Base-by-base conservation (phyloP, 768 basidiomycete species). In the Leccinellum rugosiceps region DNA sequence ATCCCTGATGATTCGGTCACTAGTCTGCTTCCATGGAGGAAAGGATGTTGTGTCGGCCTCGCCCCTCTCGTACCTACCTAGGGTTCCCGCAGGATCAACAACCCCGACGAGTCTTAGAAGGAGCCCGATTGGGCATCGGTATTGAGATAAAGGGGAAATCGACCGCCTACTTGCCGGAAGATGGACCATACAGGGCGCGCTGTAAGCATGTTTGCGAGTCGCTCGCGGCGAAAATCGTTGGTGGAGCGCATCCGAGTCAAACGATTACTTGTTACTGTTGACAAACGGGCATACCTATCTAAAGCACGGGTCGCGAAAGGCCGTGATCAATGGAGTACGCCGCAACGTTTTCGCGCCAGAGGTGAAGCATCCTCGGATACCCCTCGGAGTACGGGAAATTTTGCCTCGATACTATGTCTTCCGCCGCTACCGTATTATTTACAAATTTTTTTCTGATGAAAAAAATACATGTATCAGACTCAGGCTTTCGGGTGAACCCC, bases 151-250 rank as follows among this genome's bases (percentile, higher is more conserved):
- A n/a, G 17, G 32, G 53, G 30, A 25, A 26, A 45, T 43, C 26
- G 26, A n/a, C n/a, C 55, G 32, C 19, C 41, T 19, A 41, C 19
- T 6, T 43, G 19, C 43, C 43, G 38, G 53, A 28, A 48, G 38
- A 52, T 55, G 50, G 45, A 63, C 68, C 52, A 65, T 31, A 50
- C 68, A 28, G 56, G 53, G 47, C 25, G 54, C 11, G 44, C 25
- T 46, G 50, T 45, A 28, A n/a, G 45, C 52, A 52, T 52, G 46
- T 17, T 53, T 46, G 7, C 55, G 14, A 46, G 48, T 58, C 46
- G 53, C 50, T 50, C 55, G 52, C 44, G 56, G 50, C 45, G 55
- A 10, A 43, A 43, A 53, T 28, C 51, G 35, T 30, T 43, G 53
- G 56, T 17, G 35, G 19, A 23, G 23, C 10, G 19, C 57, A 57